Conservation (phyloP, 139 green algal species). For the Micromonas pusilla region DNA sequence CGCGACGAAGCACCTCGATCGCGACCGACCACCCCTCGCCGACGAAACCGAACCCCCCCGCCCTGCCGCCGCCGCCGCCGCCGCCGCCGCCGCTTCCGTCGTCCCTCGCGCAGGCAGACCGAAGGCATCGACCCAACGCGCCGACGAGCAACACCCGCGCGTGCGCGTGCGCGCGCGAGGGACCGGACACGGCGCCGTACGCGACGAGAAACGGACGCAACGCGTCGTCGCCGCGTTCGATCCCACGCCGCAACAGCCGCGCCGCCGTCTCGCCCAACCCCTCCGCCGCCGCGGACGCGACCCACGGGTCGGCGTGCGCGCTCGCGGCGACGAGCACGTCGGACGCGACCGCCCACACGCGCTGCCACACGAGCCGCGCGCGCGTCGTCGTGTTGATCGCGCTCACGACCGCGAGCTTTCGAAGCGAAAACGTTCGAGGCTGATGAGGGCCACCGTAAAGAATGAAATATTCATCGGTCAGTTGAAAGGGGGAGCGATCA, state of each 20-base stretch:
- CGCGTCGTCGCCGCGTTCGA: neutral
- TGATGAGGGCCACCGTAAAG: too few species aligned
- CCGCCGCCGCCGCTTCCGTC: too few species aligned
- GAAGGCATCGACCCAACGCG: too few species aligned
- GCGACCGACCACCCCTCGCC: neutral
- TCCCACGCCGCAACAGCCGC: neutral
- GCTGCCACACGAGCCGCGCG: slow-evolving; percentile 93
- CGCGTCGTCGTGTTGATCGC: slow-evolving; percentile 97
- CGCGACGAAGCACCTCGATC: neutral
- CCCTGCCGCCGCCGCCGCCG: too few species aligned
- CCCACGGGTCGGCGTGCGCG: slow-evolving; percentile 41
- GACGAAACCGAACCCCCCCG: too few species aligned
- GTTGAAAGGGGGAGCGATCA: too few species aligned
- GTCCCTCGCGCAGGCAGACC: too few species aligned
- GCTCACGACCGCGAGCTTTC: neutral
- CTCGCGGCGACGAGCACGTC: slow-evolving; percentile 87
- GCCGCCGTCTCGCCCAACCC: slow-evolving; percentile 54
- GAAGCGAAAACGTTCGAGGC: slow-evolving; percentile 8
- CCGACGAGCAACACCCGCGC: too few species aligned
- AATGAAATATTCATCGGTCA: too few species aligned
- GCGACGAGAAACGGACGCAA: neutral
- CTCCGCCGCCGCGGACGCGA: slow-evolving; percentile 89
- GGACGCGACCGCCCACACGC: slow-evolving; percentile 86
- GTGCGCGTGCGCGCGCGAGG: too few species aligned
- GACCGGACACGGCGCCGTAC: too few species aligned